Base-by-base conservation (phyloP, 768 basidiomycete genomes). In the Lactarius indigo region DNA sequence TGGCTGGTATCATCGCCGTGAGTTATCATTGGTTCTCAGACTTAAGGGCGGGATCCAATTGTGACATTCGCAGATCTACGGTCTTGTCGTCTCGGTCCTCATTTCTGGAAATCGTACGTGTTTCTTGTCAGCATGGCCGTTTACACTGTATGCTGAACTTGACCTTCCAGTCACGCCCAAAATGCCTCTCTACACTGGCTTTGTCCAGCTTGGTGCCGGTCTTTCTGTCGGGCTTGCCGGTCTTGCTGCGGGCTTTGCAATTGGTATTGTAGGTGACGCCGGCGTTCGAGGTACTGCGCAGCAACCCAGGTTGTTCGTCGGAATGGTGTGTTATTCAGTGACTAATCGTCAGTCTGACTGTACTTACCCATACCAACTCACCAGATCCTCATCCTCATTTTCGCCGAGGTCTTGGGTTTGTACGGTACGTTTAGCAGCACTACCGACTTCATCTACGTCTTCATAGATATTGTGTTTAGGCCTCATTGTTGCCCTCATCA, bases 1-100 rank as follows among this genome's bases (percentile, higher is more conserved):
- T 98, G 96, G 96, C 96, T 84, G 96, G 96, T 98, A 98, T 98
- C 82, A 98, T 98, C 80, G 96, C 92, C 77, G 96, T 98, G 97
- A 97, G 94, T 96, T 64, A 95, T 69, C 96, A 96, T 60, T 96
- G 96, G 83, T 83, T 41, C 28, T 23, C 37, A 18, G 26, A 30
- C 17, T 5, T 23, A 9, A 8, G 15, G 42, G 28, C 33, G 7
- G 23, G 13, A 30, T 10, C 30, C 28, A 47, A 54, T 12, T 59
- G n/a, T 23, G 4, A 20, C 20, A 23, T 30, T 26, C 90, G 74
- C 96, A 98, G 92, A 96, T 98, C 74, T 98, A 99, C 79, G 97
- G 97, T 74, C 87, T 99, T 69, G 97, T 99, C 78, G 96, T 99
- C 59, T 95, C 95, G 12, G 96, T 98, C 64, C 86, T 99, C 74